Conservation (phyloP, 2,329 filamentous ascomycete genomes). For the Curvularia verruculosa region DNA sequence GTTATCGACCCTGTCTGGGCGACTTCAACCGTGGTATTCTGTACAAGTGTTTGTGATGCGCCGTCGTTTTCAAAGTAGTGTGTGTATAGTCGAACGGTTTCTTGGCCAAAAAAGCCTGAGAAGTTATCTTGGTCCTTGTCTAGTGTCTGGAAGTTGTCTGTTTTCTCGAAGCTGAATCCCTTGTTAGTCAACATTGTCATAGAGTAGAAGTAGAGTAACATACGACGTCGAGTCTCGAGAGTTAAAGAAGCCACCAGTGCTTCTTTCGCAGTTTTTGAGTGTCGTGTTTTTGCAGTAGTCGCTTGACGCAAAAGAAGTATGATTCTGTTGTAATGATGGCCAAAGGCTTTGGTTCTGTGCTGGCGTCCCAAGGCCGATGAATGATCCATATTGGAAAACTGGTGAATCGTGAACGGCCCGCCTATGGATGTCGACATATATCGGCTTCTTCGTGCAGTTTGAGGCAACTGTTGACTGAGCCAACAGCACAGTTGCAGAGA, state of each 20-base stretch:
- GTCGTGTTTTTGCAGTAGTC: slow-evolving; percentile 48
- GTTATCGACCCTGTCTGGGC: slow-evolving; percentile 38
- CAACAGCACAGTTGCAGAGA: slow-evolving; percentile 44
- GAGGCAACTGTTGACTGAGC: slow-evolving; percentile 46
- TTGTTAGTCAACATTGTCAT: slow-evolving; percentile 16
- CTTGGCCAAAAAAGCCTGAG: slow-evolving; percentile 41
- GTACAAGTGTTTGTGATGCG: slow-evolving; percentile 45
- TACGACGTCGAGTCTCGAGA: slow-evolving; percentile 42
- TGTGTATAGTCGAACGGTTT: slow-evolving; percentile 48
- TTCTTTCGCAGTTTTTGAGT: slow-evolving; percentile 39
- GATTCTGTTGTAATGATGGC: slow-evolving; percentile 52
- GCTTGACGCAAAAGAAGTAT: slow-evolving; percentile 48
- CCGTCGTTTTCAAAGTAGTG: slow-evolving; percentile 50
- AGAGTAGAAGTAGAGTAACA: slow-evolving; percentile 3
- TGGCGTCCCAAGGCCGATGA: slow-evolving; percentile 52
- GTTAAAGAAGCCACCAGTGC: slow-evolving; percentile 46
- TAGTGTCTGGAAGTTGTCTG: slow-evolving; percentile 32
- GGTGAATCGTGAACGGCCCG: slow-evolving; percentile 50
- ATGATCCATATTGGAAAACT: slow-evolving; percentile 53
- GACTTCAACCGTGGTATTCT: slow-evolving; percentile 45
- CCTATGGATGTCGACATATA: slow-evolving; percentile 55
- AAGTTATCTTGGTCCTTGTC: slow-evolving; percentile 32
- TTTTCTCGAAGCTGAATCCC: slow-evolving; percentile 30
- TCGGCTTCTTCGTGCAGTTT: slow-evolving; percentile 48
- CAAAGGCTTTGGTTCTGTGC: slow-evolving; percentile 54